Base-by-base conservation (phyloP, 1,284 basidiomycete species). In the Inonotus obliquus region DNA sequence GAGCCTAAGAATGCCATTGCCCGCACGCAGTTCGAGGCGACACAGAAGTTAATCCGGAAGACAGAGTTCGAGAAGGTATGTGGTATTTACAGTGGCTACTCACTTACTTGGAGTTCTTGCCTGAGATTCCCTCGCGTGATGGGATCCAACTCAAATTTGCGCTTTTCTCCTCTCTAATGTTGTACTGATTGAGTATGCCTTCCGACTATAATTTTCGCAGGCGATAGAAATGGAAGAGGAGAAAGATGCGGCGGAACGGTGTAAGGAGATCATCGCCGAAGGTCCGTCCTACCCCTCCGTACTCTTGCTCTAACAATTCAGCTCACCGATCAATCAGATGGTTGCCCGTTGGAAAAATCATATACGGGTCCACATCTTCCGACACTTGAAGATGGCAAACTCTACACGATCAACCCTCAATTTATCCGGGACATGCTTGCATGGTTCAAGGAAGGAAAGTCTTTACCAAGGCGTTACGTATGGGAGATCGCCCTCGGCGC, bases 401-500 rank as follows among this genome's bases (percentile, higher is more conserved):
- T 17, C 41, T 93, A 85, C 75, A 77, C 73, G 54, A 91, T 95
- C 61, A 90, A 86, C 21, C 72, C 81, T 39, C 81, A 87, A 59
- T 99, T 98, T 74, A 80, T 99, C 65, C 82, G 85, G 65, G 81
- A 78, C 37, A 96, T 98, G 94, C 85, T 98, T 53, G 79, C 89
- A 67, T 92, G 87, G 84, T 98, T 98, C 78, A 97, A 96, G 77
- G 83, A 87, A 49, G 94, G 94, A 25, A 96, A 96, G 73, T 82
- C 88, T 27, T 76, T 98, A 58, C 88, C 94, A 4, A 87, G 87
- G 74, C 80, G 94, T 73, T 90, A 94, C 65, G 94, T 91, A 27
- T 98, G 95, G 95, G 94, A 98, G 76, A 98, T 99, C 68, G 82
- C 96, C 29, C 80, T 99, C 11, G 95, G 93, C 29, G 94, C 92